Evolutionary conservation across 331 rosid genomes (phyloP).

Genomic region (Malus hybrid): DNA sequence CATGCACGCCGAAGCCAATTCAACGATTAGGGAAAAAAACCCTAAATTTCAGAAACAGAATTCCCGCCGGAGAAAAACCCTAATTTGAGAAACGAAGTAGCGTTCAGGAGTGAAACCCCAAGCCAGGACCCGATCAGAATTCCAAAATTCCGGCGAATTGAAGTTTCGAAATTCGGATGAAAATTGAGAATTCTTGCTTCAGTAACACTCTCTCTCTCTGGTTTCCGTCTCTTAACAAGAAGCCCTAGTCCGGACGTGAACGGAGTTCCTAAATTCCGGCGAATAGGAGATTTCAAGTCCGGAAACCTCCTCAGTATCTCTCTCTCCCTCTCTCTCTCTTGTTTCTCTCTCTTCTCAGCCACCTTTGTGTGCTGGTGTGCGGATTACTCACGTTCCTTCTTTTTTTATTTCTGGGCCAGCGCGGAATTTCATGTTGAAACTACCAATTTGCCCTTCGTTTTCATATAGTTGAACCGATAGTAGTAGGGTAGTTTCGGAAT

Average conservation of each 20-base stretch:
- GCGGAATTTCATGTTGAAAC: neutral
- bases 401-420: constrained; percentile 28
- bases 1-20: neutral
- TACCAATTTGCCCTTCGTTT: constrained; percentile 18
- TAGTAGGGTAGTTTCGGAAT: constrained; percentile 11
- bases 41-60: neutral
- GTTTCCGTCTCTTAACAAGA: neutral
- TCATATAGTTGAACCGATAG: fast-evolving
- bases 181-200: neutral
- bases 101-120: constrained; percentile 1
- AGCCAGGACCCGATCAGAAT: neutral
- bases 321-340: neutral
- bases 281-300: constrained; percentile 72
- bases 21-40: neutral
- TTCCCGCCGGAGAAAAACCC: neutral
- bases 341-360: constrained; percentile 16
- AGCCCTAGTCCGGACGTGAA: constrained; percentile 73
- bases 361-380: constrained; percentile 35
- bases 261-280: constrained; percentile 73
- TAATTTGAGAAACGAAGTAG: neutral
- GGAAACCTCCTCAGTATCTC: constrained; percentile 61
- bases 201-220: neutral
- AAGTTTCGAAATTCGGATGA: neutral
- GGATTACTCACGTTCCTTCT: constrained; percentile 39
- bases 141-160: constrained; percentile 2